Percentiles rank a stretch among this genome's conserved stretches.
Conservation (phyloP, 495 filamentous ascomycete genomes). For the Evernia prunastri region DNA sequence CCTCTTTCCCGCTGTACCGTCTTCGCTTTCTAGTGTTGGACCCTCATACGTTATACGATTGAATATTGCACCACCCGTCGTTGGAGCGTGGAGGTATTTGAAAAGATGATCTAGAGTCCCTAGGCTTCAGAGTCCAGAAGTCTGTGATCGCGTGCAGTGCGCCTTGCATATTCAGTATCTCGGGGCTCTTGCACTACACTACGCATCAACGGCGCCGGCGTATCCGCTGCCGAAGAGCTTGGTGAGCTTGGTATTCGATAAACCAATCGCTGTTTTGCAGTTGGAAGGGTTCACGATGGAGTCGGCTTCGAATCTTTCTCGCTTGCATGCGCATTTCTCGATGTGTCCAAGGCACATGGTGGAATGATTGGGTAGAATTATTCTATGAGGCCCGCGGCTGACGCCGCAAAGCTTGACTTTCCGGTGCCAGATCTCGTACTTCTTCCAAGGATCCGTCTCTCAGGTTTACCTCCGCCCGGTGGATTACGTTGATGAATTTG, state of each 20-base stretch:
- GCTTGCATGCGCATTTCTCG: neutral
- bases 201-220: neutral
- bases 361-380: neutral
- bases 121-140: too few relatives aligned
- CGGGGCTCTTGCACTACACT: neutral
- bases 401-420: conserved; percentile 1
- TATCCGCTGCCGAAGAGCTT: neutral
- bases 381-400: neutral
- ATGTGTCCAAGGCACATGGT: neutral
- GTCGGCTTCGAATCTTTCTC: neutral
- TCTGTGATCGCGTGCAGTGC: neutral
- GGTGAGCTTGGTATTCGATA: neutral
- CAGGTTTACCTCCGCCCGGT: too few relatives aligned
- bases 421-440: neutral
- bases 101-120: too few relatives aligned
- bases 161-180: neutral
- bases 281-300: neutral
- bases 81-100: too few relatives aligned
- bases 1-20: neutral
- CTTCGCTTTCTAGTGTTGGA: too few relatives aligned
- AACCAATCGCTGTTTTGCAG: neutral
- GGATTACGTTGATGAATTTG: neutral
- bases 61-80: too few relatives aligned
- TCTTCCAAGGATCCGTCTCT: neutral
- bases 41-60: too few relatives aligned